A percentile compares a stretch with the other conserved stretches of the same genome.
Evolutionary conservation across 768 basidiomycete species (phyloP).

Genomic region (Lactarius sp.): DNA sequence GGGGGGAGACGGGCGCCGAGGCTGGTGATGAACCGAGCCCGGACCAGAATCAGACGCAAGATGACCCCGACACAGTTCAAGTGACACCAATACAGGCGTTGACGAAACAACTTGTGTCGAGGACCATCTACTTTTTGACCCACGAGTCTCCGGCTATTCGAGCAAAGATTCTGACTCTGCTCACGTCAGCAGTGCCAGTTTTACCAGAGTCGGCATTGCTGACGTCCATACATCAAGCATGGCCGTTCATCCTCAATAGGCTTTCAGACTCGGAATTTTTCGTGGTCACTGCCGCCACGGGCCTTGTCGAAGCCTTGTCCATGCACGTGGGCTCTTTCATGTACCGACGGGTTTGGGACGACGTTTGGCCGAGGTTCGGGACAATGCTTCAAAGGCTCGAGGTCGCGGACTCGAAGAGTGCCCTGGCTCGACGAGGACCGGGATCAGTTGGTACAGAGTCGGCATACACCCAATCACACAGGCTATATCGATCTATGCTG

Average conservation of each 20-base stretch:
- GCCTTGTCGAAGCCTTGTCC: slow-evolving; percentile 67
- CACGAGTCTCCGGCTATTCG: slow-evolving; percentile 86
- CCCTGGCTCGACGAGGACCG: slow-evolving; percentile 53
- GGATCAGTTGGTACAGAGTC: slow-evolving; percentile 58
- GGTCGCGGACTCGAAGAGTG: slow-evolving; percentile 57
- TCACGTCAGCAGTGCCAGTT: slow-evolving; percentile 70
- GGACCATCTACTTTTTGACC: slow-evolving; percentile 86
- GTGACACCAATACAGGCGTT: slow-evolving; percentile 69
- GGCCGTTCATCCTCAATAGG: slow-evolving; percentile 92
- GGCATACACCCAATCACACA: slow-evolving; percentile 76
- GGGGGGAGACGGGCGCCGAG: slow-evolving; percentile 40
- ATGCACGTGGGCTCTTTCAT: slow-evolving; percentile 78
- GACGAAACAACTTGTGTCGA: slow-evolving; percentile 79
- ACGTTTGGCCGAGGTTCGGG: slow-evolving; percentile 85
- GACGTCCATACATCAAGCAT: slow-evolving; percentile 80
- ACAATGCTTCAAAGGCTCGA: slow-evolving; percentile 56
- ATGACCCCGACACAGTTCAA: slow-evolving; percentile 42
- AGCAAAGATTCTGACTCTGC: slow-evolving; percentile 70
- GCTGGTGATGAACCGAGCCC: slow-evolving; percentile 27
- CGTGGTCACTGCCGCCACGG: slow-evolving; percentile 73
- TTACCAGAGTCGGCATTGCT: slow-evolving; percentile 69
- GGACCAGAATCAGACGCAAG: slow-evolving; percentile 27
- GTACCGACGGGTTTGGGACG: slow-evolving; percentile 80
- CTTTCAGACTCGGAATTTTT: slow-evolving; percentile 68
- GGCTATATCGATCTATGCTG: slow-evolving; percentile 72